Evolutionary conservation across 208 protist genomes (phyloP).

Genomic region (Acanthamoeba healyi): DNA sequence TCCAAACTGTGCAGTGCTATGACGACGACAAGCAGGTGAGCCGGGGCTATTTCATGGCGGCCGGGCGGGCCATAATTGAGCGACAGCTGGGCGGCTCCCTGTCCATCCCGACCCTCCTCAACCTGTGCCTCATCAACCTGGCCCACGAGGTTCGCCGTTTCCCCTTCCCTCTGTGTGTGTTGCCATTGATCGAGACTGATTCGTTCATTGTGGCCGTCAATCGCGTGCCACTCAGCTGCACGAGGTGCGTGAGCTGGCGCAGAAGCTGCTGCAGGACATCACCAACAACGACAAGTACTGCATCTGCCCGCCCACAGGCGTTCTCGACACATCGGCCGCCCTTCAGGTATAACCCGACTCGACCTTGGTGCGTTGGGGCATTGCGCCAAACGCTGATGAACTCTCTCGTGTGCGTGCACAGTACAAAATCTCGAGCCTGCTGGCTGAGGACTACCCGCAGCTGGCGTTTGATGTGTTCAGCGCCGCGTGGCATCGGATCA

Average conservation of each 20-base stretch:
- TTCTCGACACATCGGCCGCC: slow-evolving; percentile 28
- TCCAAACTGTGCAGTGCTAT: not conserved
- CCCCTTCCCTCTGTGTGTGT: not conserved
- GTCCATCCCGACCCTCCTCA: not conserved
- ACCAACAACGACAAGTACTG: slow-evolving; percentile 55
- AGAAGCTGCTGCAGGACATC: not conserved
- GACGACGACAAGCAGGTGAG: slow-evolving; percentile 43
- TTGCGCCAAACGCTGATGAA: not conserved
- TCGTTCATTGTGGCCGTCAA: too few species aligned
- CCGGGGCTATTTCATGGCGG: slow-evolving; percentile 27
- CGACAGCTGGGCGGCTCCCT: not conserved
- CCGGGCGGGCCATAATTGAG: not conserved
- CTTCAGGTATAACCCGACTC: slow-evolving; percentile 11
- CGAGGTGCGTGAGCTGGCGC: slow-evolving; percentile 30
- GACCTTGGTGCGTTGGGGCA: not conserved
- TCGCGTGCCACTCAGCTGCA: too few species aligned
- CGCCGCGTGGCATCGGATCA: slow-evolving; percentile 53
- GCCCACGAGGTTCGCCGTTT: slow-evolving; percentile 11
- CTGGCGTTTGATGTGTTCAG: slow-evolving; percentile 7
- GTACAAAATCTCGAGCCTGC: slow-evolving; percentile 57
- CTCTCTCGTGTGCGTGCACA: not conserved
- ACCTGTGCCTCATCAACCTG: slow-evolving; percentile 47
- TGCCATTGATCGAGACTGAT: not conserved
- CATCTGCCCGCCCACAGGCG: slow-evolving; percentile 42
- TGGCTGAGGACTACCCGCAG: slow-evolving; percentile 46